Evolutionary conservation across 176 grass and related monocot genomes (phyloP).

Genomic region (Carex parvula): DNA sequence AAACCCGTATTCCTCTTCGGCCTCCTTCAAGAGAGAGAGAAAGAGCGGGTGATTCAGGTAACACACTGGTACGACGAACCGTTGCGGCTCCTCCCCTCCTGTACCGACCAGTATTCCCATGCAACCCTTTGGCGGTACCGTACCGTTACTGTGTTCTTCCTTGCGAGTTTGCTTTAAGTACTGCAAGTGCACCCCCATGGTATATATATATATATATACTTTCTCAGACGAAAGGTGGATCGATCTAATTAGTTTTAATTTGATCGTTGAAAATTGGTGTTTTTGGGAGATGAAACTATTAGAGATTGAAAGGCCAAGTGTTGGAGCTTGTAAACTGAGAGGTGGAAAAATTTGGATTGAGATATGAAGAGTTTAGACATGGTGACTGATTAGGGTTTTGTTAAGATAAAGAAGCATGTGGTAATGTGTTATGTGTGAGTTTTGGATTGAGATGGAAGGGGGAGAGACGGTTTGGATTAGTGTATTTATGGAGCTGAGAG

Average conservation of each 20-base stretch:
- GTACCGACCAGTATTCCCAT: conserved; percentile 69
- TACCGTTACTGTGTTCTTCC: neutral
- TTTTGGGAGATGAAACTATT: neutral
- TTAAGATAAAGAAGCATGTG: conserved; percentile 19
- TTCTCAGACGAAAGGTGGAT: neutral
- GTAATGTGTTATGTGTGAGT: neutral
- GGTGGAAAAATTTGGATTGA: conserved; percentile 20
- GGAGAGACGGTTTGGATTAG: neutral
- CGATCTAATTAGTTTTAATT: neutral
- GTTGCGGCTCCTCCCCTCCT: conserved; percentile 36
- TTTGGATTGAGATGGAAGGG: conserved; percentile 16
- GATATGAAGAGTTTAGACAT: conserved; percentile 23
- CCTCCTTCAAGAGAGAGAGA: conserved; percentile 67
- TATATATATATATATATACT: neutral
- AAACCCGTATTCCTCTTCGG: conserved; percentile 91
- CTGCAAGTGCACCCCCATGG: conserved; percentile 28
- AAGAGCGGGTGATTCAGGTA: conserved; percentile 87
- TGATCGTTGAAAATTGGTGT: neutral
- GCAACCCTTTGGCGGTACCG: conserved; percentile 74
- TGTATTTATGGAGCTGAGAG: conserved; percentile 9
- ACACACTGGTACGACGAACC: conserved; percentile 69
- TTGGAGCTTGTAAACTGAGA: conserved; percentile 29
- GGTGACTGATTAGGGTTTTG: conserved; percentile 20
- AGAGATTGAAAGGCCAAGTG: conserved; percentile 39
- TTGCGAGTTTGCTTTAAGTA: neutral